Base-by-base conservation (phyloP, 495 filamentous ascomycete species). In the Xylaria longipes region DNA sequence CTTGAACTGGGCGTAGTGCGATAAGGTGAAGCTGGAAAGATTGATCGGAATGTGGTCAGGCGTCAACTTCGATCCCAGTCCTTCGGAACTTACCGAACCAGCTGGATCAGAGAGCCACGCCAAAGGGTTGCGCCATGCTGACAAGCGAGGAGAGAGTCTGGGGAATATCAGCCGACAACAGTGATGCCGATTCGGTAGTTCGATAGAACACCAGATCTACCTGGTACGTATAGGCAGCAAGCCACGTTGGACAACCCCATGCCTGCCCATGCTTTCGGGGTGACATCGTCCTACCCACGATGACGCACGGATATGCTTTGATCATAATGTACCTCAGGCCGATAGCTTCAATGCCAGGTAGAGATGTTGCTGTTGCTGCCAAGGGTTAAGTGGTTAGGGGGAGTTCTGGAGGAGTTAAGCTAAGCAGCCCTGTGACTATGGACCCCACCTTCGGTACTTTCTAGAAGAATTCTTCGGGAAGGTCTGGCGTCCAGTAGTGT, bases 61-160 rank as follows among this genome's bases (percentile, higher is more conserved):
- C 58, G 43, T 64, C 68, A 52, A 70, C 58, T 64, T 46, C 25
- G 29, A 45, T 20, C 33, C 22, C 27, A 35, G 25, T 31, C 22
- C 15, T 61, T 45, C 61, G 66, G 50, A 46, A 68, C 50, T 67
- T 67, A 31, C 65, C 65, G 65, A 67, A 48, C 3, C 14, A 67
- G 48, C 65, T 54, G 5, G 31, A 54, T 29, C n/a, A 25, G 41
- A 25, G 41, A 50, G 63, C 63, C 29, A 66, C 11, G 63, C 11
- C 25, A 14, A 20, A 52, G 43, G 43, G 9, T 39, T 54, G 29
- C n/a, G 15, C 33, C 65, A 56, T 56, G 20, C 64, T 41, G 48
- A 67, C n/a, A 35, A 41, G 48, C n/a, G 33, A 54, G 29, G 65
- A 67, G 33, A 41, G 39, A 35, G 35, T 50, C 43, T 56, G 65